Evolutionary conservation across 805 yeast species (phyloP).

Genomic region (Candida silvatica): DNA sequence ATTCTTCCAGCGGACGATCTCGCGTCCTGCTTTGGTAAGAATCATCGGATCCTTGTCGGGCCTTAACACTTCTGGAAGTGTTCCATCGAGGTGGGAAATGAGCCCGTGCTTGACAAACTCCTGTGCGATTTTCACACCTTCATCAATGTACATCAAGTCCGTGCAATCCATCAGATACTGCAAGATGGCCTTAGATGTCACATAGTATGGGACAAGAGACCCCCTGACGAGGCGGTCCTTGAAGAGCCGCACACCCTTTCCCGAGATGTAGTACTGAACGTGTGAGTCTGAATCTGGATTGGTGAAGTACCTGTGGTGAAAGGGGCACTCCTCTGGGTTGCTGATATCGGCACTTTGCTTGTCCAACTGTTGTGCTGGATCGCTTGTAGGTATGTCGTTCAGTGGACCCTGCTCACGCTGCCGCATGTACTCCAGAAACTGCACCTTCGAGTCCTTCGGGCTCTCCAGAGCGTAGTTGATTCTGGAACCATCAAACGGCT

Average conservation of each 20-base stretch:
- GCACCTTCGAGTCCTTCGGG: conserved; percentile 1
- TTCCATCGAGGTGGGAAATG: conserved; percentile 24
- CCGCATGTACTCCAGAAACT: conserved; percentile 1
- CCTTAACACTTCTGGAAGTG: conserved; percentile 5
- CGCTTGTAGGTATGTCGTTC: no score
- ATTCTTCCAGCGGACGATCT: conserved; percentile 15
- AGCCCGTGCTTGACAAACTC: conserved; percentile 39
- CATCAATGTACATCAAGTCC: conserved; percentile 46
- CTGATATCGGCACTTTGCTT: not conserved
- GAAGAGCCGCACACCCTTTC: conserved; percentile 56
- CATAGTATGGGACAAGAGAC: conserved; percentile 34
- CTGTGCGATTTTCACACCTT: conserved; percentile 45
- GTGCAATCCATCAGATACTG: conserved; percentile 94
- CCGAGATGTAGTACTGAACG: conserved; percentile 67
- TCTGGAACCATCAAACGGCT: conserved; percentile 9
- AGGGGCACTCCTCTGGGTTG: conserved; percentile 38
- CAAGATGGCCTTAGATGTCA: conserved; percentile 68
- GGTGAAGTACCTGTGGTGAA: conserved; percentile 68
- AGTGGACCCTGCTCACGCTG: not conserved
- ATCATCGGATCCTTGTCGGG: conserved; percentile 11
- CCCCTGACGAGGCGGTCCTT: conserved; percentile 24
- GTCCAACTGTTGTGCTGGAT: not conserved
- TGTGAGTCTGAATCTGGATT: conserved; percentile 86
- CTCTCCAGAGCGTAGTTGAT: conserved; percentile 18
- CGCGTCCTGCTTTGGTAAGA: conserved; percentile 14